Base-by-base conservation (phyloP, 495 filamentous ascomycete species). In the Lentithecium fluviatile region DNA sequence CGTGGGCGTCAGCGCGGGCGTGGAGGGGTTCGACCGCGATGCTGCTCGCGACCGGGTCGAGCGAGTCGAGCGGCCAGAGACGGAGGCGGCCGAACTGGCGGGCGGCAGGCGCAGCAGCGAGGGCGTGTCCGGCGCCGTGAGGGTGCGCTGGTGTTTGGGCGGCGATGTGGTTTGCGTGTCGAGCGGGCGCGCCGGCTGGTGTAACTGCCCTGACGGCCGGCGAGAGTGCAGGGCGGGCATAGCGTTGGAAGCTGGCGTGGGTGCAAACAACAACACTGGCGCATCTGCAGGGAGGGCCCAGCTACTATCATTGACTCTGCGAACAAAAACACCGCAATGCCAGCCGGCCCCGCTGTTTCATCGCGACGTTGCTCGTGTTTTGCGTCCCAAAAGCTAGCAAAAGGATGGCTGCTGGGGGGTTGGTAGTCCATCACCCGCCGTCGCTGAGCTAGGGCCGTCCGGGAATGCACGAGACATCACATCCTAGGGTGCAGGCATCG, bases 381-480 rank as follows among this genome's bases (percentile, higher is more conserved):
- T 45, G 42, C 40, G 40, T 43, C 15, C 13, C 15, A 4, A n/a
- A 3, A n/a, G 40, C 19, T 43, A 15, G 19, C 15, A 43, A n/a
- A 15, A 43, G 40, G 40, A 43, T 43, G 40, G 15, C 15, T 15
- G 40, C 40, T 3, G 49, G 38, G 17, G 52, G 52, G 20, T 29
- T 49, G 45, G 24, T 17, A 49, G 45, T 49, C 3, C 8, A 6
- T 10, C 15, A 10, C 43, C 19, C 25, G 36, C 60, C 60, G 40
- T 58, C 60, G 17, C 37, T 15, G 3, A 40, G 50, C 58, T 54
- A 55, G 29, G 34, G 36, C 51, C 15, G 26, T 34, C n/a, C 26
- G 26, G 36, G 15, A 10, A 42, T 63, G 60, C 60, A 63, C 52
- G 53, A 63, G 52, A 58, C 59, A 62, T 62, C 52, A 56, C 58